These are phyloP conservation scores for Mycena maculata DNA, from an alignment of 768 basidiomycete species.

Conservation along the genomic window DNA sequence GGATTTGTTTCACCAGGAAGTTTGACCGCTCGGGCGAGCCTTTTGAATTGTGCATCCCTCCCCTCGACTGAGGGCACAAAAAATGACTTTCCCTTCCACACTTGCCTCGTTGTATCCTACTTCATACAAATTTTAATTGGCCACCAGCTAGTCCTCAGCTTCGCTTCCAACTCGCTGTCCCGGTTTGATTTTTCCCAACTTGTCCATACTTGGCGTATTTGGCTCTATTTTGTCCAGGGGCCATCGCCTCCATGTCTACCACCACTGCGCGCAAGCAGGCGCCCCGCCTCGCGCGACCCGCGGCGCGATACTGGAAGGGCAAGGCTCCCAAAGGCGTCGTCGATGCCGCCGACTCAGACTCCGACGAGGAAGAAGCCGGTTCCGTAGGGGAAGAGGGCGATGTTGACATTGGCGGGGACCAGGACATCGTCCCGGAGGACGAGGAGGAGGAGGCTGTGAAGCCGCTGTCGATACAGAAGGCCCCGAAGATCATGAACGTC, in stretches of 20 bases:
- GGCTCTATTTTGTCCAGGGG: slow-evolving; percentile 8
- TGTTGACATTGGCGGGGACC: slow-evolving; percentile 68
- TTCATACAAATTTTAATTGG: too few relatives aligned
- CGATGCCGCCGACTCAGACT: slow-evolving; percentile 74
- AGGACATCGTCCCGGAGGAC: slow-evolving; percentile 59
- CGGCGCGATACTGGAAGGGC: slow-evolving; percentile 90
- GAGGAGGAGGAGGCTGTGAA: slow-evolving; percentile 58
- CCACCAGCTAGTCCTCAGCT: too few relatives aligned
- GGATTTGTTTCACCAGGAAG: too few relatives aligned
- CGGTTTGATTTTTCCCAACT: too few relatives aligned
- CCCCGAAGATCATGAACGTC: slow-evolving; percentile 72
- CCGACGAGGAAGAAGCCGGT: slow-evolving; percentile 64
- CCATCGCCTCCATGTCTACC: slow-evolving; percentile 33
- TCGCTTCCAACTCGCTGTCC: too few relatives aligned
- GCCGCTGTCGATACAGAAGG: slow-evolving; percentile 49
- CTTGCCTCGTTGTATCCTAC: too few relatives aligned
- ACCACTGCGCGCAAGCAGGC: slow-evolving; percentile 69
- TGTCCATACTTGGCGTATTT: not conserved
- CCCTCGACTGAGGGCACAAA: too few relatives aligned
- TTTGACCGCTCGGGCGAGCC: too few relatives aligned
- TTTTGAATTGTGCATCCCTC: too few relatives aligned
- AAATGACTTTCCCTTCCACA: too few relatives aligned
- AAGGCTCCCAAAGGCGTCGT: slow-evolving; percentile 83
- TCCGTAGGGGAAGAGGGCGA: slow-evolving; percentile 59
- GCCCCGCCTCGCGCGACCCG: slow-evolving; percentile 81